Conservation (phyloP, 345 rosid genomes). For the Alliaria petiolata region DNA sequence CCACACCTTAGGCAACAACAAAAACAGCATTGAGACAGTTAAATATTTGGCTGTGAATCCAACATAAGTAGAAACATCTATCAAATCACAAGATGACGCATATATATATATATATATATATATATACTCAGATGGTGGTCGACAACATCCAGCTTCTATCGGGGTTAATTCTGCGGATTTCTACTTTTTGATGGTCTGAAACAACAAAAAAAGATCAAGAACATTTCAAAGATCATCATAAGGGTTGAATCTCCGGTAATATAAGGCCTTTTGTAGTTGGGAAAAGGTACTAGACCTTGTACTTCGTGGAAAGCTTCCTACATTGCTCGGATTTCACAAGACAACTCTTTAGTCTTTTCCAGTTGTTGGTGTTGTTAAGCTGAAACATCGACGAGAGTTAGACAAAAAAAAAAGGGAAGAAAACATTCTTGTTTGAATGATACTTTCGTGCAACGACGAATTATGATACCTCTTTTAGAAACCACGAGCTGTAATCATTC, state of each 20-base stretch:
- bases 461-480: slow-evolving; percentile 56
- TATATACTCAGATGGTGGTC: slow-evolving; percentile 88
- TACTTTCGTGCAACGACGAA: not conserved
- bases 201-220: not conserved
- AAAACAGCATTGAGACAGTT: not conserved
- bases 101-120: too few relatives aligned
- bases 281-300: slow-evolving; percentile 49
- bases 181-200: slow-evolving; percentile 63
- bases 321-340: slow-evolving; percentile 89
- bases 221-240: not conserved
- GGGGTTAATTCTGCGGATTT: slow-evolving; percentile 74
- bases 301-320: slow-evolving; percentile 53
- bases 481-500: slow-evolving; percentile 89
- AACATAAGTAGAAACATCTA: not conserved
- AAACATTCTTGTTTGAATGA: not conserved
- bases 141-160: slow-evolving; percentile 92
- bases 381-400: slow-evolving; percentile 26
- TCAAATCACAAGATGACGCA: not conserved
- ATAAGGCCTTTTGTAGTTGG: slow-evolving; percentile 2
- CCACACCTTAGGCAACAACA: slow-evolving; percentile 60
- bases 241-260: not conserved
- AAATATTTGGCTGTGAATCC: not conserved
- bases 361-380: slow-evolving; percentile 65
- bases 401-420: not conserved
- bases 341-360: slow-evolving; percentile 83